Evolutionary conservation across 2,329 filamentous ascomycete species (phyloP).

Genomic region (Penicillium fuscoglaucum): DNA sequence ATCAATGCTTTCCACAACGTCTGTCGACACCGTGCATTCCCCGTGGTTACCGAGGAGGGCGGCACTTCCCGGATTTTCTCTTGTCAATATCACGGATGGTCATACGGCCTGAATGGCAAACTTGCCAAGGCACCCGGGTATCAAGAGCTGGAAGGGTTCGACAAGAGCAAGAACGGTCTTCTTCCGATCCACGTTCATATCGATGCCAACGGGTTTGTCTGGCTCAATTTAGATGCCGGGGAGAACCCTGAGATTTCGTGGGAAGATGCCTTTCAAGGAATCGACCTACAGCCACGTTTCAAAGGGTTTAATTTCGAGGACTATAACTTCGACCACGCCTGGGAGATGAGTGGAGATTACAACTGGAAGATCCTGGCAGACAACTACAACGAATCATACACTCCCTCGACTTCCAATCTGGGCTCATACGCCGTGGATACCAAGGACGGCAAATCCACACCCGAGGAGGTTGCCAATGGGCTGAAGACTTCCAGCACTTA

Average conservation of each 20-base stretch:
- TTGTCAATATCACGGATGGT: constrained; percentile 30
- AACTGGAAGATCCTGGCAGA: constrained; percentile 29
- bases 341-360: constrained; percentile 20
- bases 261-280: constrained; percentile 20
- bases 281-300: constrained; percentile 19
- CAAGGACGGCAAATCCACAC: constrained; percentile 40
- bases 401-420: constrained; percentile 44
- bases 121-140: constrained; percentile 27
- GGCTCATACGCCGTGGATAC: constrained; percentile 54
- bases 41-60: constrained; percentile 23
- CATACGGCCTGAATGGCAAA: constrained; percentile 27
- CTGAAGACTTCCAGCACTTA: constrained; percentile 41
- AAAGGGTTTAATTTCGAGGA: constrained; percentile 17
- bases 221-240: constrained; percentile 24
- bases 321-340: constrained; percentile 23
- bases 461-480: constrained; percentile 51
- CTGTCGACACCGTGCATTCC: constrained; percentile 28
- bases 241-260: constrained; percentile 20
- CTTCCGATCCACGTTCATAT: constrained; percentile 24
- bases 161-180: constrained; percentile 28
- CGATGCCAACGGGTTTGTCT: constrained; percentile 25
- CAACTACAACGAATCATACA: constrained; percentile 54
- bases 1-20: constrained; percentile 46
- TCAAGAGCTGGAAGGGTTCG: constrained; percentile 24
- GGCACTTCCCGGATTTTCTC: constrained; percentile 25